phyloP scores from a whole-genome alignment of 2,329 filamentous ascomycete genomes.

The Pseudohalonectria lignicola region DNA sequence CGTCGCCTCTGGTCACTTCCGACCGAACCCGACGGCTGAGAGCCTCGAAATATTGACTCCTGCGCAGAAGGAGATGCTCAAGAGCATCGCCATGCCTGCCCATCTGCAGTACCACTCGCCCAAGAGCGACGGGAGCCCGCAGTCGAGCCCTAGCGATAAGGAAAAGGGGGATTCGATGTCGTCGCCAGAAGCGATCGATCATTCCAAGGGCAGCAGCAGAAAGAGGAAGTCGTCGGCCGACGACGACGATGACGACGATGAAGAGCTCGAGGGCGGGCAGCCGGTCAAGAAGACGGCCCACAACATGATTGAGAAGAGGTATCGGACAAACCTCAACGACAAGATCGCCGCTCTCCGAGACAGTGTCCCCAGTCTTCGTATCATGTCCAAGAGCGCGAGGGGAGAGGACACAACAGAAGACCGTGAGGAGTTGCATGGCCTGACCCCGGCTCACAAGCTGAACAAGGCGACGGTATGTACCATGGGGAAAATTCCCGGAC shows the following conservation, averaged over 20 bases:
- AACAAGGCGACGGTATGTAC: constrained; percentile 80
- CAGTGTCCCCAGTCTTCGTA: constrained; percentile 80
- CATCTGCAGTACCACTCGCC: constrained; percentile 50
- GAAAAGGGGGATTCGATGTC: constrained; percentile 37
- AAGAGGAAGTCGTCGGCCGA: constrained; percentile 63
- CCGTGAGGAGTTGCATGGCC: constrained; percentile 68
- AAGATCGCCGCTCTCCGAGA: constrained; percentile 90
- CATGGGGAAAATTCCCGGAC: neutral
- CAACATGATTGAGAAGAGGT: constrained; percentile 97
- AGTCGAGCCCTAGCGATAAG: constrained; percentile 37
- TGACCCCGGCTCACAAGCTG: constrained; percentile 82
- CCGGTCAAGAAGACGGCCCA: constrained; percentile 82
- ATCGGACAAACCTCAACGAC: constrained; percentile 91
- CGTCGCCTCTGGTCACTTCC: constrained; percentile 15
- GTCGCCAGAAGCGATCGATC: constrained; percentile 43
- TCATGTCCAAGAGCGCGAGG: constrained; percentile 63
- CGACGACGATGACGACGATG: constrained; percentile 51
- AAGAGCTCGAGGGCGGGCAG: constrained; percentile 43
- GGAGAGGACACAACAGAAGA: constrained; percentile 63
- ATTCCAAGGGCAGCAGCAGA: constrained; percentile 36
- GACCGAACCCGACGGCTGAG: constrained; percentile 17
- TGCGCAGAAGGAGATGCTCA: constrained; percentile 49
- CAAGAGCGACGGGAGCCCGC: constrained; percentile 46
- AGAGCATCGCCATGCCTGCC: constrained; percentile 53
- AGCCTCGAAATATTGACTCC: constrained; percentile 36